Conservation (phyloP, 768 basidiomycete species). For the Leccinellum rugosiceps region DNA sequence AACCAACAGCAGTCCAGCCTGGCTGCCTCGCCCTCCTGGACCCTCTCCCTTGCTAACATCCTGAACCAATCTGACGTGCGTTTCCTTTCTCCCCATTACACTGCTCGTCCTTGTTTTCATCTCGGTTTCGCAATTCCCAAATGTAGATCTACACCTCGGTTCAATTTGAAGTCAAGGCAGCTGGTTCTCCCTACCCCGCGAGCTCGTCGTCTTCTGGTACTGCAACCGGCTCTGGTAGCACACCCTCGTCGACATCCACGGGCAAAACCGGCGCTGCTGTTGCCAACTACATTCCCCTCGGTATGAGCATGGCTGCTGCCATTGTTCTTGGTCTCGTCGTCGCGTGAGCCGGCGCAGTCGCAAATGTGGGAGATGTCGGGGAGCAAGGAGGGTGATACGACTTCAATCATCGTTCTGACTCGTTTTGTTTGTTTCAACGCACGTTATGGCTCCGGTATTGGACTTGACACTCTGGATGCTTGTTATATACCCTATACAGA, state of each 20-base stretch:
- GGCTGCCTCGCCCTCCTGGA: conserved; percentile 45
- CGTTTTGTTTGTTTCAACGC: background rate
- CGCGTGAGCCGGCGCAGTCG: conserved; percentile 15
- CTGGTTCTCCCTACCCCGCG: conserved; percentile 51
- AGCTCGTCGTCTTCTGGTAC: conserved; percentile 29
- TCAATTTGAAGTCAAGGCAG: conserved; percentile 58
- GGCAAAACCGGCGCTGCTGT: conserved; percentile 10
- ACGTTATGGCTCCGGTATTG: conserved; percentile 1
- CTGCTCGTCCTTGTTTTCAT: background rate
- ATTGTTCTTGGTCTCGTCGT: conserved; percentile 26
- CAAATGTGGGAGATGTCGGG: background rate
- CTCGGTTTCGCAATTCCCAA: background rate
- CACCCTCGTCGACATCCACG: conserved; percentile 17
- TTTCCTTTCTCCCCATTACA: conserved; percentile 6
- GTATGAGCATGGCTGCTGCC: conserved; percentile 30
- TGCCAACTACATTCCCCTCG: conserved; percentile 24
- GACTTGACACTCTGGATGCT: background rate
- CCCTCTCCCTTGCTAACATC: conserved; percentile 46
- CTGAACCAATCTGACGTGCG: conserved; percentile 54
- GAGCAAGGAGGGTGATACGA: background rate
- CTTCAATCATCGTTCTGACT: background rate
- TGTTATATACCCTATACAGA: conserved; percentile 18
- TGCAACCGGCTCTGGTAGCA: conserved; percentile 16
- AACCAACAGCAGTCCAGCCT: conserved; percentile 43
- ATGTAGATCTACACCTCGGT: conserved; percentile 56